Evolutionary conservation across 2,329 filamentous ascomycete species (phyloP), one percentile per base, ranked within the genome.

Genomic region (Tolypocladium ophioglossoides): DNA sequence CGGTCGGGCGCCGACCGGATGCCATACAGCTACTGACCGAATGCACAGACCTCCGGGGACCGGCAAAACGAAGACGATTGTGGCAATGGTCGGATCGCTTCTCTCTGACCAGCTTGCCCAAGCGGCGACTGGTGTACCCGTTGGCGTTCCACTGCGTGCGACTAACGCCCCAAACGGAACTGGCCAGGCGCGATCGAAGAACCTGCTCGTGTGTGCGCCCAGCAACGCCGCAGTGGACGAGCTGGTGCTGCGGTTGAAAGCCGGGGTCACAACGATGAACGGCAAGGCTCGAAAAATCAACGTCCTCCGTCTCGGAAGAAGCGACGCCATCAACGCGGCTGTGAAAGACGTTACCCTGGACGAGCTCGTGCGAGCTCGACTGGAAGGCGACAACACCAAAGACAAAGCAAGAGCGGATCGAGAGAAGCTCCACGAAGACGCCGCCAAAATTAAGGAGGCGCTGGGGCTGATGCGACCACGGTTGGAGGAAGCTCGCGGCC

Each of bases 141-240:
- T 71, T 7, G 64, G 67, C 8, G 62, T 58, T 14, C 64, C 68
- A 2, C 18, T 66, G 41, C 64, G 68, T 20, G 66, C 67, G 3
- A 54, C 53, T 30, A 62, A 64, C 38, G 57, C 54, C 12, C 52
- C 60, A 7, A 47, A 56, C 27, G 46, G 55, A 20, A 58, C 56
- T 50, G 62, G 61, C 60, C 68, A 67, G 58, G 62, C 63, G 52
- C 64, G 66, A 62, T 68, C 64, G 2, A 96, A 95, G 72, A 99
- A 97, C 69, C 77, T 99, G 30, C 79, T 99, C 30, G 89, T 99
- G 27, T 99, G 94, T 66, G 94, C 94, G n/a, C 94, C 94, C 16
- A 97, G 91, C 77, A 99, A 99, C 69, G 94, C 94, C 8, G 94
- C 94, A 35, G 94, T 99, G 7, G 94, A 99, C 67, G 94, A 99